Base-by-base conservation (phyloP, 1,284 basidiomycete species). In the Mycena sp. region DNA sequence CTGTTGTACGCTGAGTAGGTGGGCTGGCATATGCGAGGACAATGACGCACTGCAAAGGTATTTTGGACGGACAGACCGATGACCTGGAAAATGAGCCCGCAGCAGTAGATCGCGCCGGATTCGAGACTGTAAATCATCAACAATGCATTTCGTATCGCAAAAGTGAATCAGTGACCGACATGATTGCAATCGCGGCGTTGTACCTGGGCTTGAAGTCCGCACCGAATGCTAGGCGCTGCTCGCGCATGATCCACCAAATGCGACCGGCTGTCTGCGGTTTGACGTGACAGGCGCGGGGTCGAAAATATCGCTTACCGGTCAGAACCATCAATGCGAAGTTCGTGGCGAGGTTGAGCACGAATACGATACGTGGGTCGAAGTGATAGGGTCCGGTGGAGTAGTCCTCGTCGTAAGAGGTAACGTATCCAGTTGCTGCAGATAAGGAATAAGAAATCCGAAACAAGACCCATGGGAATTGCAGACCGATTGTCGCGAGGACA, bases 391-490 rank as follows among this genome's bases (percentile, higher is more conserved):
- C 44, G 10, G 26, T 10, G 3, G 21, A 26, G 29, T 32, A 52
- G 41, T 63, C 61, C 37, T 63, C 21, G 55, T 63, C 61, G 61
- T 63, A 63, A 9, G 61, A 46, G 14, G 61, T 63, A 17, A 63
- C 44, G 43, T 46, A 58, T 6, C 61, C 55, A 4, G 61, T 63
- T 23, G 43, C 61, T 63, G 50, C 11, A 56, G 37, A 7, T 26
- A 7, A 9, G 7, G 43, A 19, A n/a, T 14, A 10, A 23, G 23
- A 10, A 3, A 25, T 41, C 28, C 4, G 25, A 21, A 52, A n/a
- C 7, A 40, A 19, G 32, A 2, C 10, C n/a, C 17, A 16, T 21
- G 29, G 26, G 25, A 3, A 19, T 28, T 12, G 44, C 61, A 21
- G 30, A 63, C 61, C 61, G 0, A 63, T 28, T 19, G 61, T 63